phyloP scores from a whole-genome alignment of 192 early-diverging fungal genomes.

The Coemansia pectinata region DNA sequence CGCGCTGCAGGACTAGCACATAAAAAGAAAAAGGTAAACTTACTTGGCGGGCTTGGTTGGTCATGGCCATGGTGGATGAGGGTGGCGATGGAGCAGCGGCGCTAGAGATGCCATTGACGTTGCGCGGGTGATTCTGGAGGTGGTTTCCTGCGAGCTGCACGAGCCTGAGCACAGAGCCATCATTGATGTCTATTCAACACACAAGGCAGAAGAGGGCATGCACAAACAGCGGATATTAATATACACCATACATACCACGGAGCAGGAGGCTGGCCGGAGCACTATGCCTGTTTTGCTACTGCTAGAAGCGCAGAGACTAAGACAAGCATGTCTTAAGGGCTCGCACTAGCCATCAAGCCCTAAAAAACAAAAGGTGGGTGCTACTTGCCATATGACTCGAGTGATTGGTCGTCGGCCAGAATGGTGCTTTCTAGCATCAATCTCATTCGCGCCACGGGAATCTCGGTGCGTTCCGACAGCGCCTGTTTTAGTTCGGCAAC shows the following conservation, averaged over 20 bases:
- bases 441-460: conserved; percentile 40
- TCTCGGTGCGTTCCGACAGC: conserved; percentile 27
- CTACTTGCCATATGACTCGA: conserved; percentile 45
- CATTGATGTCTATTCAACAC: conserved; percentile 24
- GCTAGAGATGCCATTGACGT: conserved; percentile 29
- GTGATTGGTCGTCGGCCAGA: conserved; percentile 35
- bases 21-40: neutral
- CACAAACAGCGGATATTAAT: conserved; percentile 2
- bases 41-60: conserved; percentile 42
- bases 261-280: neutral
- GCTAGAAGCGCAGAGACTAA: neutral
- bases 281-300: conserved; percentile 1
- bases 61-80: neutral
- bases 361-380: neutral
- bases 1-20: neutral
- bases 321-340: neutral
- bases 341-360: neutral
- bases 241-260: conserved; percentile 2
- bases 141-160: conserved; percentile 33
- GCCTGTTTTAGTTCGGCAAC: conserved; percentile 32
- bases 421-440: conserved; percentile 40
- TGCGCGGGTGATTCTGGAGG: conserved; percentile 5
- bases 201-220: neutral
- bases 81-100: conserved; percentile 13
- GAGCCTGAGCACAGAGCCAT: conserved; percentile 21